Evolutionary conservation across 768 basidiomycete genomes (phyloP), one percentile per base, ranked within the genome.

Genomic region (Boletus rubroflammeus): DNA sequence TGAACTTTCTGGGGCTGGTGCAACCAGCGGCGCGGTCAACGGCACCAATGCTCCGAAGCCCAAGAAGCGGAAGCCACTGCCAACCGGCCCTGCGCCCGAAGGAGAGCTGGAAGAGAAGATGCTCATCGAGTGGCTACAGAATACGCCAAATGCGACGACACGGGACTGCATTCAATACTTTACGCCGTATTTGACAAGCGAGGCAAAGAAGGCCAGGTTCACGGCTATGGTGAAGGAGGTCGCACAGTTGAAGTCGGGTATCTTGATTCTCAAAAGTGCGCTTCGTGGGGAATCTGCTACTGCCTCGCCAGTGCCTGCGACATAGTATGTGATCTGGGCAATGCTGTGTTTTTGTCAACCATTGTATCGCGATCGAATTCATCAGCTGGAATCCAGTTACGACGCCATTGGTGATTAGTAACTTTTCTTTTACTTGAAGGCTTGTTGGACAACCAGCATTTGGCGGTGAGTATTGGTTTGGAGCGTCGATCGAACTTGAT

Each of bases 81-180:
- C 73, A 8, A 53, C 70, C 23, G 71, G 68, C 36, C 70, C 71
- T 26, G 68, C 70, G n/a, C 76, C 82, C 13, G 73, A 75, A 14
- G 79, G 81, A 50, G 84, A 86, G 65, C 70, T 90, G 56, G 83
- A 85, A 58, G 77, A 81, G 57, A 70, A 64, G 47, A 78, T 88
- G 81, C 73, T 93, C 52, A 75, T 92, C 54, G 84, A 88, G 46
- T 92, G 90, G 88, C 66, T 93, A 58, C 81, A 77, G 65, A 83
- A 77, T 46, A 83, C 81, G 35, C 76, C 81, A n/a, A 81, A 81
- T 55, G 82, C 88, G 48, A 84, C 82, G 51, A 92, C 90, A 32
- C 77, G 84, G 55, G 88, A 90, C 62, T 90, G 89, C 63, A 91
- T 92, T 57, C 81, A 83, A 48, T 79, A 89, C 66, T 93, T 92